Conservation (phyloP, 257 asterid species). For the Gardenia jasminoides region DNA sequence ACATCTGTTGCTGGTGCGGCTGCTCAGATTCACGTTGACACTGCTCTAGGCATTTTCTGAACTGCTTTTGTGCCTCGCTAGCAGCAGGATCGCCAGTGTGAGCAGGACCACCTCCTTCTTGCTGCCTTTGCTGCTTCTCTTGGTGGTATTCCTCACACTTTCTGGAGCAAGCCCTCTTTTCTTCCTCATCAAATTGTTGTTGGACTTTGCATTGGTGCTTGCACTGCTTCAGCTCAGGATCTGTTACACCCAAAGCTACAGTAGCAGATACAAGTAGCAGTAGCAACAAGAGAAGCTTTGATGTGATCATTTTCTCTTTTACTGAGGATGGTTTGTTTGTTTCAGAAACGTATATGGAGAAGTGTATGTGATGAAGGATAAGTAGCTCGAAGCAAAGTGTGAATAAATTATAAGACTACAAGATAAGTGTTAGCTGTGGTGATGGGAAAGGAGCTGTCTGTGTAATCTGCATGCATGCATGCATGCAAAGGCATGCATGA, state of each 20-base stretch:
- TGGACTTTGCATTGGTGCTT: slow-evolving; percentile 29
- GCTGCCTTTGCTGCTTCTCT: slow-evolving; percentile 15
- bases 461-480: too few relatives aligned
- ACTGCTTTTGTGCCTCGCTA: slow-evolving; percentile 15
- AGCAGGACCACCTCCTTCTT: neutral
- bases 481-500: slow-evolving; percentile 11
- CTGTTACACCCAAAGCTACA: slow-evolving; percentile 16
- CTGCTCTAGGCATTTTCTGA: slow-evolving; percentile 12
- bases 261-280: slow-evolving; percentile 29
- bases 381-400: neutral
- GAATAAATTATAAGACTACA: neutral
- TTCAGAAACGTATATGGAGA: neutral
- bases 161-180: slow-evolving; percentile 19
- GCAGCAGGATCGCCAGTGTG: neutral
- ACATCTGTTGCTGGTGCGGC: neutral
- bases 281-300: slow-evolving; percentile 21
- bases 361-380: neutral
- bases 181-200: slow-evolving; percentile 2
- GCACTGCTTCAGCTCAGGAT: slow-evolving; percentile 40
- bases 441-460: too few relatives aligned
- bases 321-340: neutral
- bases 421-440: neutral
- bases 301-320: neutral
- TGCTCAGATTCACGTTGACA: slow-evolving; percentile 14
- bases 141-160: slow-evolving; percentile 22